Evolutionary conservation across 2,329 filamentous ascomycete species (phyloP).

Genomic region (Claviceps capensis): DNA sequence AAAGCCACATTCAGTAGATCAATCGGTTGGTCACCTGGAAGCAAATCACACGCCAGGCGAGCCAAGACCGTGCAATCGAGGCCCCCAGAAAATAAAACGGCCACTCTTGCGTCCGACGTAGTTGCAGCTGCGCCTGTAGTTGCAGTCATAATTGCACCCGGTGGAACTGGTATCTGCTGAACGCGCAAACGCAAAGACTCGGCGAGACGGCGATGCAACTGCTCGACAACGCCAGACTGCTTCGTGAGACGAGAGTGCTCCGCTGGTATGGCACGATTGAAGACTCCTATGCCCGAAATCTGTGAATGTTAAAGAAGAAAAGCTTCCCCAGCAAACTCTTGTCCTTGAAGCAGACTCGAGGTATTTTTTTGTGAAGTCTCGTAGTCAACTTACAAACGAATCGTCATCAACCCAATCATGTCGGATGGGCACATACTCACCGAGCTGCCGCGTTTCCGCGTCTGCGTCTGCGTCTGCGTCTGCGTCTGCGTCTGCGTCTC

Average conservation of each 20-base stretch:
- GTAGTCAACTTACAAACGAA: conserved; percentile 29
- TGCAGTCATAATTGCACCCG: conserved; percentile 12
- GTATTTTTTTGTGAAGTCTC: no score
- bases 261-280: conserved; percentile 33
- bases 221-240: conserved; percentile 34
- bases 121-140: background rate
- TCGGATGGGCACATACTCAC: conserved; percentile 9
- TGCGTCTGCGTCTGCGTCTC: background rate
- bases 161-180: conserved; percentile 48
- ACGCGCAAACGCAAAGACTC: conserved; percentile 53
- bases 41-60: conserved; percentile 60
- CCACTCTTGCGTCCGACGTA: conserved; percentile 40
- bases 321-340: conserved; percentile 25
- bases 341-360: background rate
- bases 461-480: background rate
- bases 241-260: conserved; percentile 12
- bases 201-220: conserved; percentile 39
- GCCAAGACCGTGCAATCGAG: conserved; percentile 86
- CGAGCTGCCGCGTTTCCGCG: background rate
- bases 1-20: conserved; percentile 95
- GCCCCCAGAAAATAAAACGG: conserved; percentile 84
- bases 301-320: conserved; percentile 12
- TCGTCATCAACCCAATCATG: conserved; percentile 20
- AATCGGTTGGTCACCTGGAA: conserved; percentile 55
- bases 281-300: conserved; percentile 40